A percentile compares a stretch with the other conserved stretches of the same genome.
Evolutionary conservation across 495 filamentous ascomycete species (phyloP).

Genomic region (Podospora tetraspora): DNA sequence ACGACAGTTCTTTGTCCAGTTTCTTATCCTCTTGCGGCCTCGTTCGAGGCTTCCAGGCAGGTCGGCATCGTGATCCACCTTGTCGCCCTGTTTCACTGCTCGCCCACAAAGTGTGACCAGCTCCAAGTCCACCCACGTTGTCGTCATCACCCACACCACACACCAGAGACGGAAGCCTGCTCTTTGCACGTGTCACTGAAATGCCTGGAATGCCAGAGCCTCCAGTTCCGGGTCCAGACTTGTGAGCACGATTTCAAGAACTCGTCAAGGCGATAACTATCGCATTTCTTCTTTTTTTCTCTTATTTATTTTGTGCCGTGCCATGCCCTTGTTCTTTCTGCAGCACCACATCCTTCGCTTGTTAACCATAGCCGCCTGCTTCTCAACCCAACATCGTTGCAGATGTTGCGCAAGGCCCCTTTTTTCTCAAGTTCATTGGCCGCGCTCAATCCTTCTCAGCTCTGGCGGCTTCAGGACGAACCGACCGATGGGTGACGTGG

Average conservation of each 20-base stretch:
- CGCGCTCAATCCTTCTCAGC: not conserved
- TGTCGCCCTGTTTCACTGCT: conserved; percentile 2
- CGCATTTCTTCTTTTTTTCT: not conserved
- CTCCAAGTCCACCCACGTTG: conserved; percentile 8
- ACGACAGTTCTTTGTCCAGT: not conserved
- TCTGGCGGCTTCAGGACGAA: not conserved
- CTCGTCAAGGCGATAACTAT: not conserved
- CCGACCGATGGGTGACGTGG: not conserved
- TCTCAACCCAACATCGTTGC: not conserved
- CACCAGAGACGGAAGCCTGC: conserved; percentile 2
- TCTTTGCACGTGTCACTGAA: conserved; percentile 15
- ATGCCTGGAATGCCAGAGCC: conserved; percentile 2
- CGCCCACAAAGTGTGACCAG: conserved; percentile 6
- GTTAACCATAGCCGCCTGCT: not conserved
- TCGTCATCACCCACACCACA: conserved; percentile 9
- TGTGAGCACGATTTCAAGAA: not conserved
- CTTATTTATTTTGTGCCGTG: not conserved
- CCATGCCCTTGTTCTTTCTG: not conserved
- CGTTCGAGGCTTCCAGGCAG: not conserved
- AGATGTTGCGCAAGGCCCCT: not conserved
- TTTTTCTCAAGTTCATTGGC: not conserved
- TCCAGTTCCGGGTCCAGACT: not conserved
- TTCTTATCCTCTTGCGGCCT: not conserved
- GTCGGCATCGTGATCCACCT: not conserved
- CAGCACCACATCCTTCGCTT: not conserved